These are phyloP conservation scores for Trichomonascaceae sp. DNA, from an alignment of 1,139 yeast genomes.

Conservation along the genomic window DNA sequence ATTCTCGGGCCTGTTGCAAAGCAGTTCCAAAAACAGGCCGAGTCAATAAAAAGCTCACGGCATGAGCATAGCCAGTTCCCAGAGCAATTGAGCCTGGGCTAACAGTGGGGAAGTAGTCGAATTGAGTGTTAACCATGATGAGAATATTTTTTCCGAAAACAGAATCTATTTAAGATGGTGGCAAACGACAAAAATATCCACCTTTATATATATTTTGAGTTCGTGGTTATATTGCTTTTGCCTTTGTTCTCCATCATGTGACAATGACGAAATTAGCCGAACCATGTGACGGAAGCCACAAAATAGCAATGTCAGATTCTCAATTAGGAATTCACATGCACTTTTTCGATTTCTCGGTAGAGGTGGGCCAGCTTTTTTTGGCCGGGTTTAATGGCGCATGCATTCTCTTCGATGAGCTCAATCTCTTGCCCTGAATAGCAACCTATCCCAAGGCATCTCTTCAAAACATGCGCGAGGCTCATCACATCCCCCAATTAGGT, in stretches of 20 bases:
- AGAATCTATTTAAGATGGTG: neutral
- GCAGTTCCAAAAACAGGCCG: constrained; percentile 39
- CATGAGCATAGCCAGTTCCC: constrained; percentile 38
- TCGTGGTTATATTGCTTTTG: neutral
- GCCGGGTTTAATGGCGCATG: neutral
- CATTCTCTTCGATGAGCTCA: neutral
- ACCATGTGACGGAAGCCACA: neutral
- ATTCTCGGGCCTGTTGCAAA: constrained; percentile 32
- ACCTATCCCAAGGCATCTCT: neutral
- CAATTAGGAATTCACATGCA: neutral
- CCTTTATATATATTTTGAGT: neutral
- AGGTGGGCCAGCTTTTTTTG: no score
- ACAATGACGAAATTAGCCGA: neutral
- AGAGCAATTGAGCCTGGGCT: constrained; percentile 33
- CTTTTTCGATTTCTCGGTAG: neutral
- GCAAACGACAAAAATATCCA: neutral
- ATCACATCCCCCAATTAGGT: neutral
- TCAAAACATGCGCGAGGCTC: neutral
- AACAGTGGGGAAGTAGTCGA: constrained; percentile 20
- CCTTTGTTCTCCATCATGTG: neutral
- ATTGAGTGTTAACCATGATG: constrained; percentile 8
- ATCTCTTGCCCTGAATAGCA: neutral
- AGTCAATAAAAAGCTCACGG: constrained; percentile 31
- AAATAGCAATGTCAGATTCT: neutral
- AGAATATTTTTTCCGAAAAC: neutral